These are phyloP conservation scores for Metarhizium album DNA, from an alignment of 2,329 filamentous ascomycete genomes.

Conservation along the genomic window DNA sequence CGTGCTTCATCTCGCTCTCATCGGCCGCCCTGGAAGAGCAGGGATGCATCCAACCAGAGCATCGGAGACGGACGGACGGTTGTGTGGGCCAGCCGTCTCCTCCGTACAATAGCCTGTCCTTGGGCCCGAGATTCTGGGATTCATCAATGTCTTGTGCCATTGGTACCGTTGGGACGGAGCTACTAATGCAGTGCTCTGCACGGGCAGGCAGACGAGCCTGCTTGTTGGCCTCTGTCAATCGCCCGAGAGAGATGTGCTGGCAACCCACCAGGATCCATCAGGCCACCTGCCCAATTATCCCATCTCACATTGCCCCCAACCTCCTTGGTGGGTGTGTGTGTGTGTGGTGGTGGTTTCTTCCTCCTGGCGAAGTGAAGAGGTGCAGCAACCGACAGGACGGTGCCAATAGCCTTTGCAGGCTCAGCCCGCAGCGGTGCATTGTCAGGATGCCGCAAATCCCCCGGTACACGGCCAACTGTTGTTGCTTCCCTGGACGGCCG, in stretches of 20 bases:
- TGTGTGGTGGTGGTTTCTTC: not conserved
- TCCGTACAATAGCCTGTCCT: not conserved
- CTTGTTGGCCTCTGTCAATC: not conserved
- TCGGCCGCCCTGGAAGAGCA: constrained; percentile 1
- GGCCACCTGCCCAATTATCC: not conserved
- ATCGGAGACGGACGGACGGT: constrained; percentile 16
- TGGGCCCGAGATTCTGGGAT: constrained; percentile 6
- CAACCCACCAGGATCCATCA: not conserved
- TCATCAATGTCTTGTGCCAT: not conserved
- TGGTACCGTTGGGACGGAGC: not conserved
- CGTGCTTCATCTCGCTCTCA: not conserved
- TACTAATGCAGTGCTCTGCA: no score
- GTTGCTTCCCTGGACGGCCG: not conserved
- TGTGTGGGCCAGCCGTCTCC: not conserved
- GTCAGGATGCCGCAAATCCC: not conserved
- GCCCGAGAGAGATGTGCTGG: constrained; percentile 2
- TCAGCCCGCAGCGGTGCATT: not conserved
- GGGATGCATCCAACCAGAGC: constrained; percentile 6
- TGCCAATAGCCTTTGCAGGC: constrained; percentile 9
- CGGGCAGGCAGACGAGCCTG: no score
- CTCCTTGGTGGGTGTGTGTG: no score
- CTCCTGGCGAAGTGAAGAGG: constrained; percentile 1
- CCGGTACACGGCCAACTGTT: not conserved
- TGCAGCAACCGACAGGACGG: constrained; percentile 12
- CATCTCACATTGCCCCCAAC: no score